Evolutionary conservation across 805 yeast genomes (phyloP), one percentile per base, ranked within the genome.

Genomic region (Saturnispora galanensis): DNA sequence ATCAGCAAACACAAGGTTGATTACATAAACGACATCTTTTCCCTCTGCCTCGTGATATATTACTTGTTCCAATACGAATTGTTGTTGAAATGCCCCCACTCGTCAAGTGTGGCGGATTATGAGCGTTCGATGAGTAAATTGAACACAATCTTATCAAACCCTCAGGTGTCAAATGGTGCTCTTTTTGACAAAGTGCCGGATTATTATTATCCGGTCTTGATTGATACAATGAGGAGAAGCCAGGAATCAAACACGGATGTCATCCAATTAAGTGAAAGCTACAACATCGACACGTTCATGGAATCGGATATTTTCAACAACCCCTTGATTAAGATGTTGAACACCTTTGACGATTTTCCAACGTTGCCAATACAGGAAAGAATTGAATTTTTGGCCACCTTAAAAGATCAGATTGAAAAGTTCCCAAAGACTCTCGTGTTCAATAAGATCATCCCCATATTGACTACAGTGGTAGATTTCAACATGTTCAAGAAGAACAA

Each of bases 341-440:
- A 81, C 59, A 81, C 83, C 53, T 62, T 90, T 38, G 97, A 90
- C 56, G 93, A 84, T 46, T 79, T 85, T 49, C 77, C 88, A 9
- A 84, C 95, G 0, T 81, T 84, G 52, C 65, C 80, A 2, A 66
- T 69, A 6, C 71, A 71, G 13, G 97, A 90, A 47, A 82, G 81
- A 54, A 59, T 74, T 18, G 67, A 77, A 1, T 87, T 87, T 56
- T 68, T 89, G 51, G 73, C 73, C 44, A 87, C 87, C 1, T 67
- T 90, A 43, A 61, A 74, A 17, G 63, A 64, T 4, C 64, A 77
- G 16, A 56, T 80, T 21, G 68, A 71, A 6, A 70, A 76, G 52
- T 83, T 81, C 55, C 88, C 90, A 3, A 68, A 68, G 33, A 65
- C 65, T 38, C 66, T 73, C 53, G 70, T 74, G 46, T 77, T 70